phyloP scores from a whole-genome alignment of 2,329 filamentous ascomycete genomes.

The Raffaelea arxii region DNA sequence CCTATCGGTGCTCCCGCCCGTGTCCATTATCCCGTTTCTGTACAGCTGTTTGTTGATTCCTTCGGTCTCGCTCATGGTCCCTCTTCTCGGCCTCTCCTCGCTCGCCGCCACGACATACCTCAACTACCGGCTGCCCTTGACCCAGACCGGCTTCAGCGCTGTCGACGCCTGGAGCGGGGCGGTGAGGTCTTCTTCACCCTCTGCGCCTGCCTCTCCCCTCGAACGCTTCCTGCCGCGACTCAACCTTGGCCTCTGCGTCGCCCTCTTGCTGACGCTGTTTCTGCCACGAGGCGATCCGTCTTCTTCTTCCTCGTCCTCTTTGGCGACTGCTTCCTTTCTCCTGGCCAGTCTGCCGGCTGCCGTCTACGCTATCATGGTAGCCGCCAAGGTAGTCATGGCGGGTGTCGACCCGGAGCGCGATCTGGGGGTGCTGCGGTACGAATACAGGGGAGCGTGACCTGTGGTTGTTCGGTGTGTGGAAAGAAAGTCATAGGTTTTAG shows the following conservation, averaged over 20 bases:
- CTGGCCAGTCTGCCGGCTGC: conserved; percentile 43
- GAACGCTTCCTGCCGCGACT: conserved; percentile 48
- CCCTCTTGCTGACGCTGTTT: conserved; percentile 37
- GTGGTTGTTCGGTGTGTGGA: not conserved
- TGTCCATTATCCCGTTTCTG: conserved; percentile 23
- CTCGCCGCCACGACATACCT: conserved; percentile 54
- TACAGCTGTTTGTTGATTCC: conserved; percentile 19
- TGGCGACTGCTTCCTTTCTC: conserved; percentile 16
- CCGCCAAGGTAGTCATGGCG: conserved; percentile 56
- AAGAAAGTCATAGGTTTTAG: not conserved
- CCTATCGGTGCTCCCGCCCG: conserved; percentile 38
- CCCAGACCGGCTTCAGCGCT: conserved; percentile 39
- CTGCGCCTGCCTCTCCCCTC: conserved; percentile 31
- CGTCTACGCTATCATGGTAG: conserved; percentile 50
- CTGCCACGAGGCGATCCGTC: too few relatives aligned
- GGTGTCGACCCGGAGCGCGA: conserved; percentile 59
- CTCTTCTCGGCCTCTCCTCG: conserved; percentile 52
- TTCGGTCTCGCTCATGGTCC: conserved; percentile 25
- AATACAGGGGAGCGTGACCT: conserved; percentile 55
- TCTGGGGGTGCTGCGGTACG: conserved; percentile 51
- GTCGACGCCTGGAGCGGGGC: conserved; percentile 35
- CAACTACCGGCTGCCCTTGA: conserved; percentile 44
- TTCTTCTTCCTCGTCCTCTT: conserved; percentile 15
- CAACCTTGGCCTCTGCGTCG: conserved; percentile 45
- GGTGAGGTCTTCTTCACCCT: conserved; percentile 8